phyloP scores from a whole-genome alignment of 805 yeast species.

The Wickerhamomyces canadensis region DNA sequence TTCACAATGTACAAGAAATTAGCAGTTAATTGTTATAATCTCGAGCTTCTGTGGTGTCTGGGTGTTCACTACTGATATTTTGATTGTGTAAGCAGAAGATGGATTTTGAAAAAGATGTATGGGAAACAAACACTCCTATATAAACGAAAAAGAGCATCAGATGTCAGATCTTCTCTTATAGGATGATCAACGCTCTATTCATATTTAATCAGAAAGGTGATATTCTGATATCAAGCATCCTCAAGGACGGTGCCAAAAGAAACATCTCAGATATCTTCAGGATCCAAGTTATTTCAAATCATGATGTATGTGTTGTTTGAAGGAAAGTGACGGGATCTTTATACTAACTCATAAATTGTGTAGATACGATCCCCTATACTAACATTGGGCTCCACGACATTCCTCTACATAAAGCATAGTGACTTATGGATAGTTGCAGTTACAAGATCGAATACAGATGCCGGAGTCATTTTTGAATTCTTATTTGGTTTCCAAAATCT shows the following conservation, averaged over 20 bases:
- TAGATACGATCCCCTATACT: slow-evolving; percentile 60
- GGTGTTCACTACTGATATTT: no score
- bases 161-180: no score
- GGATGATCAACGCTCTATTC: slow-evolving; percentile 81
- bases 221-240: slow-evolving; percentile 66
- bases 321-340: no score
- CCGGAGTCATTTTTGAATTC: slow-evolving; percentile 74
- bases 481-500: slow-evolving; percentile 55
- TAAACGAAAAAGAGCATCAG: no score
- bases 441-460: slow-evolving; percentile 85
- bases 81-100: no score
- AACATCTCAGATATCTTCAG: slow-evolving; percentile 84
- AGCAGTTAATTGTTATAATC: no score
- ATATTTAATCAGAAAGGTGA: slow-evolving; percentile 80
- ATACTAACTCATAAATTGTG: not conserved
- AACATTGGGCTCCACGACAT: slow-evolving; percentile 90
- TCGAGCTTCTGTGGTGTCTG: no score
- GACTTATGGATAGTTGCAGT: slow-evolving; percentile 81
- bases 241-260: slow-evolving; percentile 69
- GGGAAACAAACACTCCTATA: no score
- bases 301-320: slow-evolving; percentile 32
- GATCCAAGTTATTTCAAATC: slow-evolving; percentile 79
- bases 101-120: no score
- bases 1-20: no score
- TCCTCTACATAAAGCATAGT: slow-evolving; percentile 62